A percentile compares a stretch with the other conserved stretches of the same genome.
These are phyloP conservation scores for Starmerella geochares DNA, from an alignment of 805 yeast species.

Conservation along the genomic window DNA sequence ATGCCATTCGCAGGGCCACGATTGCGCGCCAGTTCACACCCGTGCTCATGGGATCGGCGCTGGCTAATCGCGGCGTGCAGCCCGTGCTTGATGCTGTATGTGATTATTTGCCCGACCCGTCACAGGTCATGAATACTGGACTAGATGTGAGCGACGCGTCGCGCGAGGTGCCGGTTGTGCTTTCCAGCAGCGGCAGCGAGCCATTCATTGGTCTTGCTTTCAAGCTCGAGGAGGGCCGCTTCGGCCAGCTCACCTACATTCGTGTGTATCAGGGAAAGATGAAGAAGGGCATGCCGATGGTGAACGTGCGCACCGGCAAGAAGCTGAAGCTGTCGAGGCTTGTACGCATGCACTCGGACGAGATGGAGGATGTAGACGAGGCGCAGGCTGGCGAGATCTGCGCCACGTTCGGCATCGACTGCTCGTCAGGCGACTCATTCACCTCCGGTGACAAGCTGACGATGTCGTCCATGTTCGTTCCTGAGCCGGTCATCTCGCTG, in stretches of 20 bases:
- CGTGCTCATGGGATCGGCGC: constrained; percentile 98
- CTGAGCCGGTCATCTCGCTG: constrained; percentile 94
- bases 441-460: constrained; percentile 77
- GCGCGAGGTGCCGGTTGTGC: constrained; percentile 56
- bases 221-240: constrained; percentile 95
- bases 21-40: constrained; percentile 95
- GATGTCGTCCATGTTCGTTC: constrained; percentile 97
- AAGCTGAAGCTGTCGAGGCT: constrained; percentile 84
- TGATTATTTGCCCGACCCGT: constrained; percentile 90
- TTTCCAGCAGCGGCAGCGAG: constrained; percentile 58
- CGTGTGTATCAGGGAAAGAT: constrained; percentile 94
- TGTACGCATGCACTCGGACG: constrained; percentile 97
- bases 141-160: constrained; percentile 50
- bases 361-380: constrained; percentile 96
- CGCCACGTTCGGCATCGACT: constrained; percentile 97
- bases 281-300: constrained; percentile 80
- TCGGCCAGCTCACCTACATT: constrained; percentile 93
- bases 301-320: constrained; percentile 85
- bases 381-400: constrained; percentile 97
- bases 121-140: constrained; percentile 84
- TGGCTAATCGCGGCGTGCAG: constrained; percentile 93
- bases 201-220: constrained; percentile 97
- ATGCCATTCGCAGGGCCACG: constrained; percentile 87
- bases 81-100: constrained; percentile 92
- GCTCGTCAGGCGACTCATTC: constrained; percentile 97